A percentile compares a stretch with the other conserved stretches of the same genome.
phyloP scores from a whole-genome alignment of 176 grass and related monocot genomes.

The Phragmites australis region DNA sequence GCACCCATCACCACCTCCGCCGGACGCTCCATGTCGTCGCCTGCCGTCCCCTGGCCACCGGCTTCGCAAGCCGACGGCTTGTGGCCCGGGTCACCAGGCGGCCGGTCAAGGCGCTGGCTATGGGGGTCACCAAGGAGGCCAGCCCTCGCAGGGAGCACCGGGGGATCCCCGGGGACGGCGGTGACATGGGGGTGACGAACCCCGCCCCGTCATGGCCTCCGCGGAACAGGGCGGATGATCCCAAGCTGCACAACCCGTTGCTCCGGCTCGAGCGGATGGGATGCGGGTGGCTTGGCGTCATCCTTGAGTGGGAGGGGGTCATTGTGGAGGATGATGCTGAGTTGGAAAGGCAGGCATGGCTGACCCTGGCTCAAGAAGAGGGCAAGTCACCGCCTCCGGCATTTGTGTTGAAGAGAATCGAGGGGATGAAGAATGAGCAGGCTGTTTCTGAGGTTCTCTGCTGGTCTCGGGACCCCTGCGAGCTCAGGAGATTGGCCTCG shows the following conservation, averaged over 20 bases:
- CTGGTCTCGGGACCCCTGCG: slow-evolving; percentile 73
- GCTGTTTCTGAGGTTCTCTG: slow-evolving; percentile 90
- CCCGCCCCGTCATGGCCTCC: slow-evolving; percentile 62
- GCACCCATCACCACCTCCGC: slow-evolving; percentile 21
- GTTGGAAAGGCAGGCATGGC: slow-evolving; percentile 72
- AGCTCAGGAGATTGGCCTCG: slow-evolving; percentile 55
- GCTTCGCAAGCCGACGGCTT: slow-evolving; percentile 52
- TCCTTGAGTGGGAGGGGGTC: slow-evolving; percentile 95
- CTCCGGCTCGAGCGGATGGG: slow-evolving; percentile 81
- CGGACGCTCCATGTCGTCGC: slow-evolving; percentile 43
- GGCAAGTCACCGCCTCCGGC: slow-evolving; percentile 67
- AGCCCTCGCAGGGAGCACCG: slow-evolving; percentile 48
- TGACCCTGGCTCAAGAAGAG: slow-evolving; percentile 66
- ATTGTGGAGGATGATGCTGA: slow-evolving; percentile 76
- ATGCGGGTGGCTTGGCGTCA: slow-evolving; percentile 86
- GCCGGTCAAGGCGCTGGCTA: slow-evolving; percentile 52
- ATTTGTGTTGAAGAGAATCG: slow-evolving; percentile 62
- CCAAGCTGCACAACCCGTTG: slow-evolving; percentile 77
- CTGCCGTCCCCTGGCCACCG: slow-evolving; percentile 39
- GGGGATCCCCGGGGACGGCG: slow-evolving; percentile 54
- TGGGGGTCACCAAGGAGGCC: slow-evolving; percentile 62
- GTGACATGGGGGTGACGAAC: slow-evolving; percentile 26
- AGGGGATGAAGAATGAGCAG: slow-evolving; percentile 95
- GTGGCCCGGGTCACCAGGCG: slow-evolving; percentile 30
- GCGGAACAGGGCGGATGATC: slow-evolving; percentile 67